These are phyloP conservation scores for Aspergillus pseudotamarii DNA, from an alignment of 2,329 filamentous ascomycete genomes.

Conservation along the genomic window DNA sequence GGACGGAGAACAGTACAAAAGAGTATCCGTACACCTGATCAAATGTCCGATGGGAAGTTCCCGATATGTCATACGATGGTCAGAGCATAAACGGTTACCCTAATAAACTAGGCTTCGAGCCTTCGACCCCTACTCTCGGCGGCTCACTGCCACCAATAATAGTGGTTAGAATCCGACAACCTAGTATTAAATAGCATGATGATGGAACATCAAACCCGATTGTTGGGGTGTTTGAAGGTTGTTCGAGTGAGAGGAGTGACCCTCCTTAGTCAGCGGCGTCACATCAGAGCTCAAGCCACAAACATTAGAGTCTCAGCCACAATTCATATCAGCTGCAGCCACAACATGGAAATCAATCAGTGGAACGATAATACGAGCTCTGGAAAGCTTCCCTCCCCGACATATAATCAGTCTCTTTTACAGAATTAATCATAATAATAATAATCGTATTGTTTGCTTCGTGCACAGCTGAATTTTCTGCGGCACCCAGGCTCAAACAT, in stretches of 20 bases:
- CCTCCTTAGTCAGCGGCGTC: neutral
- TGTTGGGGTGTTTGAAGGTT: neutral
- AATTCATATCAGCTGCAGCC: neutral
- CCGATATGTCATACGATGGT: constrained; percentile 1
- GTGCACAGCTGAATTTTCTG: neutral
- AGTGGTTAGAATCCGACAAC: neutral
- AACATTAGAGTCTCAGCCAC: neutral
- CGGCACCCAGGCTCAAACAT: neutral
- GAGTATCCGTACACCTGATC: neutral
- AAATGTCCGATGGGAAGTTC: constrained; percentile 1
- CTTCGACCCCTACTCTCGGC: neutral
- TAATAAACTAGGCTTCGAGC: neutral
- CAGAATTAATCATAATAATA: constrained; percentile 1
- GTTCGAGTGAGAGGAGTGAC: neutral
- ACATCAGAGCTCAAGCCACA: constrained; percentile 1
- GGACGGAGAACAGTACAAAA: neutral
- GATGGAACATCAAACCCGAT: neutral
- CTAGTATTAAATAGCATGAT: constrained; percentile 5
- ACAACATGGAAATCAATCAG: neutral
- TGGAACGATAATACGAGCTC: neutral
- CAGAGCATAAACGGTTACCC: constrained; percentile 1
- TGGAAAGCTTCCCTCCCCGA: neutral
- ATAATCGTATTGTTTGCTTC: neutral
- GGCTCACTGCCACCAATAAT: neutral
- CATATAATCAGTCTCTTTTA: neutral